Evolutionary conservation across 495 filamentous ascomycete species (phyloP).

Genomic region (Penicillium flavigenum): DNA sequence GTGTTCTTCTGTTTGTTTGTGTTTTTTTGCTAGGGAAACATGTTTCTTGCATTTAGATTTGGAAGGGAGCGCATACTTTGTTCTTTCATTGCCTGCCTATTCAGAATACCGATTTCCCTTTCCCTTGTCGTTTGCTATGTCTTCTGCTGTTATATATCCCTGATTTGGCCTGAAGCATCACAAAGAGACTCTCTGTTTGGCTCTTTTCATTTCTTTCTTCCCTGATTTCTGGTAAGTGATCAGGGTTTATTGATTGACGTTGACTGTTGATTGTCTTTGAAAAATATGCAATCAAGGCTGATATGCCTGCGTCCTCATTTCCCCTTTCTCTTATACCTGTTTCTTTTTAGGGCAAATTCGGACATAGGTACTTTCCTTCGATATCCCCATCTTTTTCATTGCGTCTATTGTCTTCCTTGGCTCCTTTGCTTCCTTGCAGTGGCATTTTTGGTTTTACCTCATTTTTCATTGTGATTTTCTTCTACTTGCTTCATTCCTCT

Average conservation of each 20-base stretch:
- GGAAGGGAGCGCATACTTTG: conserved; percentile 40
- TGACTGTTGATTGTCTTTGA: conserved; percentile 11
- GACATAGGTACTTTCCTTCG: neutral
- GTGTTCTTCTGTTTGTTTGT: conserved; percentile 20
- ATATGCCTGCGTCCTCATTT: conserved; percentile 3
- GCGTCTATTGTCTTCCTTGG: neutral
- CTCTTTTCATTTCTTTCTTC: conserved; percentile 19
- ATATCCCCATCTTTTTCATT: neutral
- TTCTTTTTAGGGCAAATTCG: neutral
- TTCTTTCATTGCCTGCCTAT: conserved; percentile 19
- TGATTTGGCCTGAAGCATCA: conserved; percentile 34
- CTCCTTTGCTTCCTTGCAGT: neutral
- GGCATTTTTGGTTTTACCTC: conserved; percentile 1
- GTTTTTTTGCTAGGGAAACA: conserved; percentile 15
- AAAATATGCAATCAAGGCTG: conserved; percentile 9
- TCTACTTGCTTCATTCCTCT: conserved; percentile 15
- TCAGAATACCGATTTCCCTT: conserved; percentile 13
- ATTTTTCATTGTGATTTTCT: conserved; percentile 23
- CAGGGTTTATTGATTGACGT: conserved; percentile 2
- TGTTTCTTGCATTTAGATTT: conserved; percentile 46
- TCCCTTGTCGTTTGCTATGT: conserved; percentile 15
- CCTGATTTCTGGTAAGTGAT: neutral
- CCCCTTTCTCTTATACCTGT: conserved; percentile 2
- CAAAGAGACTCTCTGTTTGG: conserved; percentile 17
- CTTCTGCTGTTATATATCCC: conserved; percentile 33